Percentiles rank a stretch among this genome's conserved stretches.
Evolutionary conservation across 2,329 filamentous ascomycete genomes (phyloP).

Genomic region (Diaporthe humulicola): DNA sequence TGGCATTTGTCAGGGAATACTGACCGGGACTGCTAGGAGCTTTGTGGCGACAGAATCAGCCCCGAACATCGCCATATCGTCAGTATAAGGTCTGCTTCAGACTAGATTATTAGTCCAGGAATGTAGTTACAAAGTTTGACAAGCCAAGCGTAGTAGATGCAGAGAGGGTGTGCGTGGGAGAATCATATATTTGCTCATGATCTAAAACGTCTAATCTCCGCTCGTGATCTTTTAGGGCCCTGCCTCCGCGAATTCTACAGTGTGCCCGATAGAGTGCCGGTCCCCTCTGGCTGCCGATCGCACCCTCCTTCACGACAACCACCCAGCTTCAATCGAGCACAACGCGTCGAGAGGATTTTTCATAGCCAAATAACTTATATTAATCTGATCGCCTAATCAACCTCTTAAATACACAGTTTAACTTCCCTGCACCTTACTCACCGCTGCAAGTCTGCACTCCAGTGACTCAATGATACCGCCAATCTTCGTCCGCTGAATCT

Average conservation of each 20-base stretch:
- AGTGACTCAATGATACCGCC: not conserved
- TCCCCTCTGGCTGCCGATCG: not conserved
- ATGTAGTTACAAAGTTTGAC: not conserved
- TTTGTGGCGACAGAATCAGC: not conserved
- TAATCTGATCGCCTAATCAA: not conserved
- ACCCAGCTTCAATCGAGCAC: conserved; percentile 1
- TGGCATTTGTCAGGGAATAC: not conserved
- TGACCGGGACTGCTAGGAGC: conserved; percentile 4
- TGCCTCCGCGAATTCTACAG: not conserved
- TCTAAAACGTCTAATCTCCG: not conserved
- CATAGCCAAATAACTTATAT: not conserved
- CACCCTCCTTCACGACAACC: conserved; percentile 2
- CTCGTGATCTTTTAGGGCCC: not conserved
- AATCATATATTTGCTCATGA: not conserved
- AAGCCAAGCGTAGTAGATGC: no score
- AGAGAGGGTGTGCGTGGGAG: not conserved
- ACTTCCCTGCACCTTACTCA: not conserved
- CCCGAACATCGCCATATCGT: conserved; percentile 1
- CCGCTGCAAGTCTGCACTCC: not conserved
- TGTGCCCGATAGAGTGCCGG: not conserved
- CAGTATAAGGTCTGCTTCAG: not conserved
- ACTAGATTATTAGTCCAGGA: not conserved
- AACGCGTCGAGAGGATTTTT: not conserved
- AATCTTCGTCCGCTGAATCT: not conserved
- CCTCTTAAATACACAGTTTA: not conserved